A percentile compares a stretch with the other conserved stretches of the same genome.
phyloP scores from a whole-genome alignment of 257 asterid species.

The Hygrophila difformis region DNA sequence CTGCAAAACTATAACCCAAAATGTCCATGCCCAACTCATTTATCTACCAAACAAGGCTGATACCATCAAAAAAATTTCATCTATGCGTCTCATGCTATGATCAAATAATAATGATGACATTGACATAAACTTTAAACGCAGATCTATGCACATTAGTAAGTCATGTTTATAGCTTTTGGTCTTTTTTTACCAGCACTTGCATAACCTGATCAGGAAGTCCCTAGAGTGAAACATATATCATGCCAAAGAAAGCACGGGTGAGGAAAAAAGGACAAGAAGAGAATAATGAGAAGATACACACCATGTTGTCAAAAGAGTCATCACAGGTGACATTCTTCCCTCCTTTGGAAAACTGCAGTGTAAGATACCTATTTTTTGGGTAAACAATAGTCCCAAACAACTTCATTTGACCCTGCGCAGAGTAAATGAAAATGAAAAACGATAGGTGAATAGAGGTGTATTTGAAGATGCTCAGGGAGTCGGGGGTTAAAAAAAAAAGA shows the following conservation, averaged over 20 bases:
- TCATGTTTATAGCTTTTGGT: background rate
- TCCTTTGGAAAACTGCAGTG: slow-evolving; percentile 73
- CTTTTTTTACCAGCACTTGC: no score
- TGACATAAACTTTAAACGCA: no score
- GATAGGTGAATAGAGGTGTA: no score
- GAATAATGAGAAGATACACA: slow-evolving; percentile 24
- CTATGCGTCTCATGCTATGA: background rate
- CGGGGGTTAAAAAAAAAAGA: background rate
- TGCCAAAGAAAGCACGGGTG: background rate
- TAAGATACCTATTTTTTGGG: slow-evolving; percentile 79
- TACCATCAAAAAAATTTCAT: background rate
- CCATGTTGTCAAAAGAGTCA: slow-evolving; percentile 85
- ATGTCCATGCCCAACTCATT: background rate
- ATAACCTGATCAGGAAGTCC: no score
- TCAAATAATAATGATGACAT: background rate
- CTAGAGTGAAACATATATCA: background rate
- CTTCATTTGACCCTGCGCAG: slow-evolving; percentile 79
- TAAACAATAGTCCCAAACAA: slow-evolving; percentile 83
- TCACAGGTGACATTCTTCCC: slow-evolving; percentile 91
- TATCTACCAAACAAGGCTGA: slow-evolving; percentile 1
- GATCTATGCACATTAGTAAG: background rate
- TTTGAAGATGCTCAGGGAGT: no score
- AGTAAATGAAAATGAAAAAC: background rate
- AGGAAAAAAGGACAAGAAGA: slow-evolving; percentile 3
- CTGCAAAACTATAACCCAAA: slow-evolving; percentile 12